A percentile compares a stretch with the other conserved stretches of the same genome.
Conservation (phyloP, 169 alveolate genomes). For the Fabrea salina region DNA sequence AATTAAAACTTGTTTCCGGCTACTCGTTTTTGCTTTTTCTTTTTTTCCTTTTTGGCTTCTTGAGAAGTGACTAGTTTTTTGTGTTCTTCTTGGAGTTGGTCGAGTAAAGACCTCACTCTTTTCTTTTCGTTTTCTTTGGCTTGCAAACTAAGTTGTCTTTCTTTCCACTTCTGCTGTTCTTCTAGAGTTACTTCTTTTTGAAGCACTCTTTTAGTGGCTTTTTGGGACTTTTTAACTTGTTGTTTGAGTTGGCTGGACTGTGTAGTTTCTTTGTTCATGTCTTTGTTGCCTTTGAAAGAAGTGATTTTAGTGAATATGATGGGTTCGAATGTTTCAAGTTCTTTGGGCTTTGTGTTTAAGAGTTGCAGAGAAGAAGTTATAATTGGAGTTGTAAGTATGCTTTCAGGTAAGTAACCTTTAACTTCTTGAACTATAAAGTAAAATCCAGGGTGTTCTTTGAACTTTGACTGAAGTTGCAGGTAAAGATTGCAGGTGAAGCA, state of each 20-base stretch:
- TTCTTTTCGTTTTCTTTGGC: background rate
- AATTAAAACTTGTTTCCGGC: constrained; percentile 10
- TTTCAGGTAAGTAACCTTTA: background rate
- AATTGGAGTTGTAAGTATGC: no score
- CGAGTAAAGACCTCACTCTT: background rate
- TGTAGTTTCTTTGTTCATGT: constrained; percentile 3
- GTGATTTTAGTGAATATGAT: background rate
- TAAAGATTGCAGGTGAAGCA: background rate
- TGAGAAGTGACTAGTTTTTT: background rate
- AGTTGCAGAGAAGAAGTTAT: no score
- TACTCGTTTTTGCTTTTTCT: background rate
- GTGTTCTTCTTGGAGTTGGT: constrained; percentile 15
- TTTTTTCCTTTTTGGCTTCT: constrained; percentile 10
- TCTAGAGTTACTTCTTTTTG: constrained; percentile 1
- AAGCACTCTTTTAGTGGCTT: background rate
- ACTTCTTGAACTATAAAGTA: background rate
- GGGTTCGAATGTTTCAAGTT: constrained; percentile 28
- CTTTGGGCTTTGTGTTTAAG: constrained; percentile 12
- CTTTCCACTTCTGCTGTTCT: background rate
- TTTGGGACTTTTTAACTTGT: background rate
- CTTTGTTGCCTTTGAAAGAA: background rate
- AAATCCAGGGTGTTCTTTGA: background rate
- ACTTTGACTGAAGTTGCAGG: background rate
- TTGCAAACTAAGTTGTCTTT: background rate
- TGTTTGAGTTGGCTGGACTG: background rate